Evolutionary conservation across 768 basidiomycete genomes (phyloP), one percentile per base, ranked within the genome.

Genomic region (Termitomyces sp.): DNA sequence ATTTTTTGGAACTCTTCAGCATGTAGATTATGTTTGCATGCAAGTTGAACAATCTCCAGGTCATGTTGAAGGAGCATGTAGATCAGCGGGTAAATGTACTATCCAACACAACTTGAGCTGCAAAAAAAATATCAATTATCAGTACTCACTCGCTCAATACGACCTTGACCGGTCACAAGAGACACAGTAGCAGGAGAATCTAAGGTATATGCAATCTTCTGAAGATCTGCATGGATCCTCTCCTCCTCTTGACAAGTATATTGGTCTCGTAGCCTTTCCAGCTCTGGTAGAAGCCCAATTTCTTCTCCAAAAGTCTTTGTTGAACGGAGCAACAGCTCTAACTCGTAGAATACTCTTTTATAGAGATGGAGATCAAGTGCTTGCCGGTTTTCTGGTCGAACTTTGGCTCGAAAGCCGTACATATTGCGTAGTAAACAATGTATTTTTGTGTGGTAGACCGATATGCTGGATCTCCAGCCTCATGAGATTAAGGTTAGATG

Each of bases 381-480:
- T 18, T 5, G 28, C 4, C 13, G 38, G n/a, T 57, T 57, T 30
- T 50, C 28, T 12, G 13, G 23, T 1, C 55, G 32, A 14, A 56
- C 47, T 16, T 56, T 41, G 5, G 26, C 7, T 9, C 55, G 47
- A 20, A 56, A 40, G 4, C 5, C 18, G 8, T 56, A 50, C 26
- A 56, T 38, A 23, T 48, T 40, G 33, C 35, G 6, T 2, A 56
- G 26, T 7, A 49, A 10, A 40, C 10, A 16, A 40, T 56, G 47
- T 14, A 56, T 56, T 33, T 48, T 56, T 2, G 13, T 30, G 16
- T 36, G 26, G 47, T 56, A 56, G 3, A 23, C 38, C 4, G 47
- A 56, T 4, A 56, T 40, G 14, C 47, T 56, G 5, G 55, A 56
- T 16, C 49, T 36, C 55, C 55, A 56, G 7, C 55, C 55, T 56